Percentiles rank a stretch among this genome's conserved stretches.
phyloP scores from a whole-genome alignment of 768 basidiomycete species.

The Russula sp. region DNA sequence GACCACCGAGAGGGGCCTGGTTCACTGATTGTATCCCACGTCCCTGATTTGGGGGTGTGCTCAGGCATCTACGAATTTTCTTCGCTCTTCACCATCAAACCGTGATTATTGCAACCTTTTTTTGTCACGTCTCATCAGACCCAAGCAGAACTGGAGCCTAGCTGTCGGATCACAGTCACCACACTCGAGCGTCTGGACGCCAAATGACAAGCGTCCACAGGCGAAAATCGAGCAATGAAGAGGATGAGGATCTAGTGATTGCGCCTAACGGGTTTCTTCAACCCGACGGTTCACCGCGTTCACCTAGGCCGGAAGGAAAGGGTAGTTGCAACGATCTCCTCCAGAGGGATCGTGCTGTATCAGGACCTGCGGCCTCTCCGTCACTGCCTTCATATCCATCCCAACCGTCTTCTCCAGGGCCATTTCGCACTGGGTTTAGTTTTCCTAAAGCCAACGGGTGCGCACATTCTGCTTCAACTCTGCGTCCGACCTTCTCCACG shows the following conservation, averaged over 20 bases:
- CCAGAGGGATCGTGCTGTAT: slow-evolving; percentile 19
- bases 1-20: too few species aligned
- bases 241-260: slow-evolving; percentile 29
- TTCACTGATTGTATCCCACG: not conserved
- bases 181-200: not conserved
- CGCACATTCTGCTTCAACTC: slow-evolving; percentile 24
- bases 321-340: not conserved
- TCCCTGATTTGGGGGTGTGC: not conserved
- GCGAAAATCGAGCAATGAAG: slow-evolving; percentile 35
- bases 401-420: slow-evolving; percentile 25
- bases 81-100: too few species aligned
- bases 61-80: too few species aligned
- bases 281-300: not conserved
- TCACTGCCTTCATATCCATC: slow-evolving; percentile 28
- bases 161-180: not conserved
- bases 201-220: slow-evolving; percentile 30
- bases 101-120: too few species aligned
- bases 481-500: slow-evolving; percentile 31
- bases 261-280: slow-evolving; percentile 19
- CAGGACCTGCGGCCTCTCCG: slow-evolving; percentile 18
- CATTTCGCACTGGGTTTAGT: slow-evolving; percentile 30
- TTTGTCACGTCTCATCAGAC: not conserved
- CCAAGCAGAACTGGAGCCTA: not conserved
- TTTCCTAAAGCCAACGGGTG: slow-evolving; percentile 37
- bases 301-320: not conserved